A percentile compares a stretch with the other conserved stretches of the same genome.
These are phyloP conservation scores for Stylonectria norvegica DNA, from an alignment of 2,329 filamentous ascomycete genomes.

Conservation along the genomic window DNA sequence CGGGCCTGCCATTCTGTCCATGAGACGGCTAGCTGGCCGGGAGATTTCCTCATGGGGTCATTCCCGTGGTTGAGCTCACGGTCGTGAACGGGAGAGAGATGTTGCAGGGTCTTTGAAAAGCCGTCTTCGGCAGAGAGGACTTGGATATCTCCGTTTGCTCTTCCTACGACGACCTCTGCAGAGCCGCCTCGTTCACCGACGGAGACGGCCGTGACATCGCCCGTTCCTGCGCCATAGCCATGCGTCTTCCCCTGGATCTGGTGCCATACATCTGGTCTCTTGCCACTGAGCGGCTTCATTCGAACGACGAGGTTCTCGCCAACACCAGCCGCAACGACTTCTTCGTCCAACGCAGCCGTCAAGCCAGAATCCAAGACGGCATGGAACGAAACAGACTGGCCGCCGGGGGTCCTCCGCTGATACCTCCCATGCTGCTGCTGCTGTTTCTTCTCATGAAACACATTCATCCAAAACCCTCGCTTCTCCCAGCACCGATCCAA, in stretches of 20 bases:
- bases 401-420: slow-evolving; percentile 15
- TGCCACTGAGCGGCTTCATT: slow-evolving; percentile 30
- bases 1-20: slow-evolving; percentile 34
- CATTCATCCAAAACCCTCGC: slow-evolving; percentile 38
- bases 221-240: slow-evolving; percentile 43
- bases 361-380: slow-evolving; percentile 46
- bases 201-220: slow-evolving; percentile 48
- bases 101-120: slow-evolving; percentile 26
- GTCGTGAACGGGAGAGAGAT: slow-evolving; percentile 15
- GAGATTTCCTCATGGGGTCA: slow-evolving; percentile 24
- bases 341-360: slow-evolving; percentile 35
- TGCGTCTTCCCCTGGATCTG: slow-evolving; percentile 35
- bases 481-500: slow-evolving; percentile 53
- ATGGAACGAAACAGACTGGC: slow-evolving; percentile 41
- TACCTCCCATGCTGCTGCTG: slow-evolving; percentile 12
- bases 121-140: slow-evolving; percentile 39
- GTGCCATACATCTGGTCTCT: slow-evolving; percentile 33
- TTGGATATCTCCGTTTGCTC: slow-evolving; percentile 48
- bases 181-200: slow-evolving; percentile 36
- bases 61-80: slow-evolving; percentile 6
- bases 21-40: slow-evolving; percentile 30
- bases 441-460: slow-evolving; percentile 21
- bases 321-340: slow-evolving; percentile 49
- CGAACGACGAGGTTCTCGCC: slow-evolving; percentile 50
- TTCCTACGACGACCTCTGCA: slow-evolving; percentile 42